Evolutionary conservation across 2,329 filamentous ascomycete genomes (phyloP), one percentile per base, ranked within the genome.

Genomic region (Bisporella sp.): DNA sequence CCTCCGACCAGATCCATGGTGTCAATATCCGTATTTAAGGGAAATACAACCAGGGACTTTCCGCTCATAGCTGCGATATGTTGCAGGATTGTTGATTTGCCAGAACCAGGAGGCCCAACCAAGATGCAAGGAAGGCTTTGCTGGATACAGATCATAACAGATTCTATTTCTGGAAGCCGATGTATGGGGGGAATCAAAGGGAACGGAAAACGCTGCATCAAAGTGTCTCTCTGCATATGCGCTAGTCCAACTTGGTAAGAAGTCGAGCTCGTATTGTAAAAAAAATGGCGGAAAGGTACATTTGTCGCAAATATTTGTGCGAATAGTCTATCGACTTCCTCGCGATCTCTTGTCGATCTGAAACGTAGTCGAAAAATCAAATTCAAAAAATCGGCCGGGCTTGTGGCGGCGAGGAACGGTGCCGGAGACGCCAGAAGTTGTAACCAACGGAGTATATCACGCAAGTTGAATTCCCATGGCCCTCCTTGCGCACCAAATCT

Each of bases 1-100:
- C 93, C 93, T 62, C 93, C 93, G 50, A 99, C 89, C 50, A 99
- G 80, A 68, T 99, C 93, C 83, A 96, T 96, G 1, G 92, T 91
- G 66, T 99, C 93, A 42, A 96, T 87, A 61, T 99, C 95, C 5
- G 91, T 85, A 64, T 96, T 99, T 70, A 99, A 82, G 1, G 91
- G 84, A 60, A 97, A 88, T 12, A 89, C 86, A 32, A 91, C 79
- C 4, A 97, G 72, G 1, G 82, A 75, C 49, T 85, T 85, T 29
- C 93, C 93, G 41, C 81, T 81, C 29, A 86, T 71, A 9, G 86
- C 84, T n/a, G 93, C 91, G 31, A 96, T 75, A 56, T 92, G 84
- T 53, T 85, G 78, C 11, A 99, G 72, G 5, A 96, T 74, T 5
- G 81, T 79, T 1, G 89, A 92, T 68, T 99, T 99, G 31, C 93